Evolutionary conservation across 768 basidiomycete species (phyloP).

Genomic region (Harrya chromipes): DNA sequence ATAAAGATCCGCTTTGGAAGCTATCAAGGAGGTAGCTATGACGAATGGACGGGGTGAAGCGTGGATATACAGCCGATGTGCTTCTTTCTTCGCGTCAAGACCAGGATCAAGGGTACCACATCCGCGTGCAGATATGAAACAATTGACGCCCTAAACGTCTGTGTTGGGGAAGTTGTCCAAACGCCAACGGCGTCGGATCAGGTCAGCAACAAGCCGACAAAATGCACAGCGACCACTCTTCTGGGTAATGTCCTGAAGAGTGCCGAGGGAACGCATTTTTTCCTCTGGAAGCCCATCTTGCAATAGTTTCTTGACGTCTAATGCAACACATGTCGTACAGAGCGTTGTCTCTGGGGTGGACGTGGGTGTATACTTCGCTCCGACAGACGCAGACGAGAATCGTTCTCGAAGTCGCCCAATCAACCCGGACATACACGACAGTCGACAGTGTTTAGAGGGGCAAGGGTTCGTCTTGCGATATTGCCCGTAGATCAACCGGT

Average conservation of each 20-base stretch:
- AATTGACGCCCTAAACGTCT: conserved; percentile 3
- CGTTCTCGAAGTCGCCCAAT: conserved; percentile 5
- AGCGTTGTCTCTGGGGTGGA: background rate
- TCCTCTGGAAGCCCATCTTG: conserved; percentile 10
- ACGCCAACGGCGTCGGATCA: conserved; percentile 14
- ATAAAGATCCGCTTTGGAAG: background rate
- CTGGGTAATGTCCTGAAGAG: conserved; percentile 2
- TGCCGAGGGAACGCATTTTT: conserved; percentile 2
- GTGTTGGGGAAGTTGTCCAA: conserved; percentile 11
- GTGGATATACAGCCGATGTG: conserved; percentile 14
- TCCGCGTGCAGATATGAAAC: conserved; percentile 2
- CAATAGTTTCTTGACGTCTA: conserved; percentile 13
- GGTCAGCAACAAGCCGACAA: conserved; percentile 10
- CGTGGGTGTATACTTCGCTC: background rate
- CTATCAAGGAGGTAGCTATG: background rate
- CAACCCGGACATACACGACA: background rate
- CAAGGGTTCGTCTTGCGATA: background rate
- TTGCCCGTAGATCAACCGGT: too few species aligned
- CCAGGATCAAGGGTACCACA: background rate
- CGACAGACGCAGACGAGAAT: background rate
- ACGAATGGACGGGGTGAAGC: conserved; percentile 6
- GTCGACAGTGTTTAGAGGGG: background rate
- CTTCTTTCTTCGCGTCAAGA: conserved; percentile 3
- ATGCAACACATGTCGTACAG: conserved; percentile 8
- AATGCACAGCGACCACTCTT: conserved; percentile 13